These are phyloP conservation scores for Termitomyces sp. DNA, from an alignment of 768 basidiomycete genomes.

Conservation along the genomic window DNA sequence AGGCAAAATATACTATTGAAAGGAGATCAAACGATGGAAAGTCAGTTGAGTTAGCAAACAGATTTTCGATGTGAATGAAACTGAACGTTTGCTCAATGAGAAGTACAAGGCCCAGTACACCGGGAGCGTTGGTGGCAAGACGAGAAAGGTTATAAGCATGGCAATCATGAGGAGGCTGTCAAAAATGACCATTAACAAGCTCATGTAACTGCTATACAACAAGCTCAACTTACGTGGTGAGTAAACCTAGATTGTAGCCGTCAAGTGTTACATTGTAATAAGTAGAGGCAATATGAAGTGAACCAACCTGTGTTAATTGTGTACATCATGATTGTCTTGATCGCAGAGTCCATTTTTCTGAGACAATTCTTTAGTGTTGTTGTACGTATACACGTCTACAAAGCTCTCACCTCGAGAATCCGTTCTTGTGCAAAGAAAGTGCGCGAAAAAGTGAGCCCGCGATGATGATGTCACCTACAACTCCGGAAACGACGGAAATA, in stretches of 20 bases:
- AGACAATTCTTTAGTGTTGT: not conserved
- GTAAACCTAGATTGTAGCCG: not conserved
- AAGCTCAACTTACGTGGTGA: conserved; percentile 2
- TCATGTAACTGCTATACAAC: too few relatives aligned
- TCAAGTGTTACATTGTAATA: not conserved
- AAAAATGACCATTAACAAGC: too few relatives aligned
- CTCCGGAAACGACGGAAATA: conserved; percentile 16
- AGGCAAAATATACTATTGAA: not conserved
- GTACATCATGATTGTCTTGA: conserved; percentile 29
- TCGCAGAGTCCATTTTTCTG: conserved; percentile 23
- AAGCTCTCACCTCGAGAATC: conserved; percentile 17
- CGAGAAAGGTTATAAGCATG: conserved; percentile 29
- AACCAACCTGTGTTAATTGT: conserved; percentile 31
- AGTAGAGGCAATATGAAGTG: too few relatives aligned
- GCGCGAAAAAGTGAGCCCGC: conserved; percentile 27
- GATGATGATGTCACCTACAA: conserved; percentile 29
- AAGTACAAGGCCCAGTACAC: conserved; percentile 41
- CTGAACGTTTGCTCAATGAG: conserved; percentile 38
- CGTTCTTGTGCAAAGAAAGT: conserved; percentile 23
- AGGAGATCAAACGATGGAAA: not conserved
- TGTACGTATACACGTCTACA: not conserved
- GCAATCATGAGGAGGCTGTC: conserved; percentile 23
- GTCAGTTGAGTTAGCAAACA: not conserved
- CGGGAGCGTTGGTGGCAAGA: conserved; percentile 44
- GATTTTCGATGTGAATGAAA: not conserved